Conservation (phyloP, 805 yeast genomes). For the Pichia cabralensis region DNA sequence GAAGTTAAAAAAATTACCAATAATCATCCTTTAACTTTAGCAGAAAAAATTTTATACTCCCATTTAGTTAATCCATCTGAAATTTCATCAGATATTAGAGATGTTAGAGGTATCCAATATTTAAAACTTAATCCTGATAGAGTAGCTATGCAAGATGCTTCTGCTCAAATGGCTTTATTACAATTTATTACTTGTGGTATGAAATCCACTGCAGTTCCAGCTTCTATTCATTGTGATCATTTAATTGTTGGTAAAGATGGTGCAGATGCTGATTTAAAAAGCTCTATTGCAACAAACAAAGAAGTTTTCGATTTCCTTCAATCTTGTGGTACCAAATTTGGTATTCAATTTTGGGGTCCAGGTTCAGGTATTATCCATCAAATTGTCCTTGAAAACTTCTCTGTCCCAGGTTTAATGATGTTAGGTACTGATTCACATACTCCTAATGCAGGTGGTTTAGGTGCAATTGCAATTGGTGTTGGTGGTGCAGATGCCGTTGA, state of each 20-base stretch:
- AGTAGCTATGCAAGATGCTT: constrained; percentile 98
- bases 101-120: constrained; percentile 77
- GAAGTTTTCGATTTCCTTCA: constrained; percentile 91
- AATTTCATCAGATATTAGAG: constrained; percentile 39
- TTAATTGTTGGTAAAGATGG: constrained; percentile 94
- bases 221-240: constrained; percentile 96
- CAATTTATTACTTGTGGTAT: constrained; percentile 96
- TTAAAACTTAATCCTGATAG: constrained; percentile 94
- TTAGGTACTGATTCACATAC: constrained; percentile 97
- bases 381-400: constrained; percentile 91
- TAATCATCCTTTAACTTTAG: constrained; percentile 71
- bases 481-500: constrained; percentile 99
- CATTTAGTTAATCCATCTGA: constrained; percentile 91
- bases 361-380: constrained; percentile 98
- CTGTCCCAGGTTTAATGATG: constrained; percentile 94
- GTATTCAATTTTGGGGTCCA: constrained; percentile 98
- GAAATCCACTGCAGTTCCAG: constrained; percentile 86
- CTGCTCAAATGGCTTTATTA: constrained; percentile 95
- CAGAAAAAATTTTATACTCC: constrained; percentile 91
- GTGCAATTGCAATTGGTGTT: constrained; percentile 96
- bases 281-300: constrained; percentile 82
- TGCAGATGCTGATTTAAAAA: constrained; percentile 72
- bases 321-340: constrained; percentile 86
- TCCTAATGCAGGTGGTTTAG: constrained; percentile 97
- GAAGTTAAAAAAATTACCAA: constrained; percentile 26